Evolutionary conservation across 2,329 filamentous ascomycete species (phyloP).

Genomic region (Aciculosporium take): DNA sequence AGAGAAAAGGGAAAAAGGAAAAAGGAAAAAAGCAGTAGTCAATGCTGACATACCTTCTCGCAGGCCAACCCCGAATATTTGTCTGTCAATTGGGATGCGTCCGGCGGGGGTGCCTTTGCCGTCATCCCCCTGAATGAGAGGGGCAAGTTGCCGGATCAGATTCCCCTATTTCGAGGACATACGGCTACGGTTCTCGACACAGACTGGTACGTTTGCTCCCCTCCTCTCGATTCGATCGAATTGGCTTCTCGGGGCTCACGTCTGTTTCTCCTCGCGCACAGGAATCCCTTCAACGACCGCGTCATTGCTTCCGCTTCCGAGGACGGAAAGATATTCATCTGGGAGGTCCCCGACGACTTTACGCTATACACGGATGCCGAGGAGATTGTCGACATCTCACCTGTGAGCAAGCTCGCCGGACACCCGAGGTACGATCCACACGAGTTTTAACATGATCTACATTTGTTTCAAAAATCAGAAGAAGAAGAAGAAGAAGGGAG

Average conservation of each 20-base stretch:
- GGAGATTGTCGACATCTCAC: constrained; percentile 66
- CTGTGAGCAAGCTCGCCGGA: constrained; percentile 67
- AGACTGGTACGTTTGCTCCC: constrained; percentile 53
- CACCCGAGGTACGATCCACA: constrained; percentile 55
- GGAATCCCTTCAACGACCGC: constrained; percentile 92
- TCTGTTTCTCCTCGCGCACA: constrained; percentile 19
- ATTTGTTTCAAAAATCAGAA: neutral
- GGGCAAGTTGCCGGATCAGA: constrained; percentile 80
- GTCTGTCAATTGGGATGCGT: constrained; percentile 95
- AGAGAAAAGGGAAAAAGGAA: too few relatives aligned
- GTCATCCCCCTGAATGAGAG: constrained; percentile 84
- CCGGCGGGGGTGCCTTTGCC: constrained; percentile 90
- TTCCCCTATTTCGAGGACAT: constrained; percentile 91
- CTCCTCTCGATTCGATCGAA: neutral
- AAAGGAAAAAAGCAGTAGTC: too few relatives aligned
- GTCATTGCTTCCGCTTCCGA: constrained; percentile 89
- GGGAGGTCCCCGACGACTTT: constrained; percentile 85
- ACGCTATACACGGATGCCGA: constrained; percentile 73
- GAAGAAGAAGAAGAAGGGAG: neutral
- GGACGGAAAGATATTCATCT: constrained; percentile 93
- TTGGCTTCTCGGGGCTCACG: neutral
- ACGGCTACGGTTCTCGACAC: constrained; percentile 93
- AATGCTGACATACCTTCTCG: neutral
- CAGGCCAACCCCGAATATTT: constrained; percentile 92
- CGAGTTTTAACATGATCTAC: neutral